Base-by-base conservation (phyloP, 2,329 filamentous ascomycete species). In the Colletotrichum truncatum region DNA sequence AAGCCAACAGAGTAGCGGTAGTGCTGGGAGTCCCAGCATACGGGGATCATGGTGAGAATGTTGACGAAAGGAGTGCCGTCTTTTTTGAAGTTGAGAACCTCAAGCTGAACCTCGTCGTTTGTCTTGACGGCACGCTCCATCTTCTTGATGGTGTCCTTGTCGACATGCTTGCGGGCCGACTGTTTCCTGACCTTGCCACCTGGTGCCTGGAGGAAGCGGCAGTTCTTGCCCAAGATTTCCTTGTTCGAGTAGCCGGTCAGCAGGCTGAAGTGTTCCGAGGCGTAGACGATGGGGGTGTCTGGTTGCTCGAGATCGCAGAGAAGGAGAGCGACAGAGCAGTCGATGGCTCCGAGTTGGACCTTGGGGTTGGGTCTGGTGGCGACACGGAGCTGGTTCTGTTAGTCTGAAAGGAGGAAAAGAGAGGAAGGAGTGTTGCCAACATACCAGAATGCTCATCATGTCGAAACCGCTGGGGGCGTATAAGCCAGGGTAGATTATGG, bases 221-320 rank as follows among this genome's bases (percentile, higher is more conserved):
- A 97, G 75, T 97, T 97, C 46, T 86, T 84, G 11, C 93, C 93
- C 4, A 94, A 76, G 25, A 93, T 90, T 77, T 97, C 94, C 64
- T 86, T 81, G 66, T 86, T 84, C 1, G 86, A 86, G 76, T 97
- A 97, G 26, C 93, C 93, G 0, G 93, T 97, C 68, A 97, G 80
- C 6, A 89, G 82, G 70, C 89, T 86, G 74, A 97, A 97, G 28
- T 92, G 87, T 6, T 94, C 91, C 1, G 93, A 95, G 69, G 90
- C 93, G 74, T 97, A 97, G 8, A 97, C 87, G 65, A 97, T 93
- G 3, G 94, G 93, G 28, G 85, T 82, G 75, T 97, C 93, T 26
- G 91, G 86, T 70, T 87, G 85, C 41, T 86, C 84, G 30, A 94
- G 88, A 75, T 97, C 93, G 77, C 93, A 96, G 39, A 97, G 85